Base-by-base conservation (phyloP, 208 protist genomes). In the Leishmania braziliensis region DNA sequence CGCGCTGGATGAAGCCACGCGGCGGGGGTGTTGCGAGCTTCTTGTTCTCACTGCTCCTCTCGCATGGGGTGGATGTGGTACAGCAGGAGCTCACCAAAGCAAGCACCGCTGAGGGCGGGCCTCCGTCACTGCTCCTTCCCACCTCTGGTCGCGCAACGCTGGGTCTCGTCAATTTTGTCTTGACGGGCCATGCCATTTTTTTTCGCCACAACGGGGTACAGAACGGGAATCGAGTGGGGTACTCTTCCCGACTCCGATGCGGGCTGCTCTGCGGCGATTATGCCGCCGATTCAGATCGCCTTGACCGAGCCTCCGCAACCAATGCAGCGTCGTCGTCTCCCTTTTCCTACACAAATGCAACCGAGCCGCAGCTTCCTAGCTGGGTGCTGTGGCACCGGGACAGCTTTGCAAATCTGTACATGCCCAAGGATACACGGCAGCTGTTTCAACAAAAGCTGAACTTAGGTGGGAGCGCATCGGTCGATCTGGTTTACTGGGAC, bases 401-500 rank as follows among this genome's bases (percentile, higher is more conserved):
- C 23, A 86, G 90, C 83, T 97, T 91, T 86, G 83, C 77, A 14
- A 92, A 94, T 68, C 58, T 95, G 36, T 98, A 94, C 78, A 89
- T 95, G 84, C 87, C 88, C 43, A 89, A 87, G 43, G 93, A 96
- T 73, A 88, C 81, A n/a, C 88, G 91, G 36, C 84, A 83, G 50
- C 75, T 88, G 46, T 88, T 95, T 71, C 83, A 89, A 81, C 87
- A 95, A 73, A 90, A 91, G 77, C 76, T 83, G 46, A 75, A 78
- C 48, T 66, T 92, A 3, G 89, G 91, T 53, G 88, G 87, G 54
- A 82, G 54, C 72, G 89, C 84, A 5, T 81, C 86, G 5, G 75
- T 86, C 5, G 91, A 96, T 43, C 70, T 96, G 10, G 85, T 90
- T 33, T 97, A 91, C 87, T 96, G 90, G 87, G 93, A 96, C 51